Evolutionary conservation across 192 early-diverging fungal species (phyloP).

Genomic region (Pilaira anomala): DNA sequence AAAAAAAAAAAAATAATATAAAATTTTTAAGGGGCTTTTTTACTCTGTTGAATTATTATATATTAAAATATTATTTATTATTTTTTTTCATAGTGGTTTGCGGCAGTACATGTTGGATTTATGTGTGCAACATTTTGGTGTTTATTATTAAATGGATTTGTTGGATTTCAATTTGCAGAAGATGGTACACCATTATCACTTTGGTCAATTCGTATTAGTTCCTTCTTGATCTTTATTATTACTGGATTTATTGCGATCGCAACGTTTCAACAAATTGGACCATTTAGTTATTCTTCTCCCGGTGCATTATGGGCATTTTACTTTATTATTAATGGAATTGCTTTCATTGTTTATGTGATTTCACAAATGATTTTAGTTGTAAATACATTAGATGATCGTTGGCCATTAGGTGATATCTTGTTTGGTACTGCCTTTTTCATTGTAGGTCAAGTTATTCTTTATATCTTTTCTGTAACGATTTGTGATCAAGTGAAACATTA

Average conservation of each 20-base stretch:
- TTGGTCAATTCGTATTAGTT: constrained; percentile 80
- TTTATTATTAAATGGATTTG: constrained; percentile 82
- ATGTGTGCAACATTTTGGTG: constrained; percentile 79
- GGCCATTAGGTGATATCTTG: constrained; percentile 82
- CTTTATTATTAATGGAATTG: constrained; percentile 69
- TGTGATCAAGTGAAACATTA: constrained; percentile 83
- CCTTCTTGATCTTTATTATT: constrained; percentile 63
- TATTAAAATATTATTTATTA: background rate
- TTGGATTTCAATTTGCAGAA: constrained; percentile 87
- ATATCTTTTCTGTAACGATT: constrained; percentile 63
- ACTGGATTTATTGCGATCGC: constrained; percentile 66
- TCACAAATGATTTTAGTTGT: constrained; percentile 83
- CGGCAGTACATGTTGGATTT: constrained; percentile 66
- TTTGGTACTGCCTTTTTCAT: constrained; percentile 78
- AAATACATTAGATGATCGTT: constrained; percentile 80
- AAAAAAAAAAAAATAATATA: no score
- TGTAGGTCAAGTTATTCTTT: constrained; percentile 68
- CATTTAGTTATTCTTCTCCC: constrained; percentile 53
- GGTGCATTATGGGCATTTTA: constrained; percentile 69
- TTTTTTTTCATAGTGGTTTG: constrained; percentile 57
- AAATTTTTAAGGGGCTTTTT: background rate
- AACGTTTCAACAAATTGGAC: constrained; percentile 59
- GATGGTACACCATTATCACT: constrained; percentile 83
- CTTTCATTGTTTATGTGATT: constrained; percentile 72
- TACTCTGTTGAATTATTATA: background rate